Evolutionary conservation across 1,284 basidiomycete species (phyloP).

Genomic region (Cutaneotrichosporon curvatum): DNA sequence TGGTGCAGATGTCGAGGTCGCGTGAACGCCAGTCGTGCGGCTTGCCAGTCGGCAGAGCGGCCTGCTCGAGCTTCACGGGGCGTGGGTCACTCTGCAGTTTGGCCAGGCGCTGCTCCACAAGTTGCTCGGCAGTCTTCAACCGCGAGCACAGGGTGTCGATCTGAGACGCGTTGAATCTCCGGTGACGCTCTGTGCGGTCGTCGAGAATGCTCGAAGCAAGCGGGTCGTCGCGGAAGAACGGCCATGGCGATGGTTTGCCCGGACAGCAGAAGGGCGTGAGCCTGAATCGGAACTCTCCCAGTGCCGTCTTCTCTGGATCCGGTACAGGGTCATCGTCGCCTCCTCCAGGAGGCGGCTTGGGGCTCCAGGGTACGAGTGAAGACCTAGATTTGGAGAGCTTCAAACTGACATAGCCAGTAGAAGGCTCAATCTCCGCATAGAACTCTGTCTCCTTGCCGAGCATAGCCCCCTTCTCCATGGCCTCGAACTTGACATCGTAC

Average conservation of each 20-base stretch:
- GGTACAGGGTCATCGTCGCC: background rate
- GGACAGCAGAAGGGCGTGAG: conserved; percentile 30
- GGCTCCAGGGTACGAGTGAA: conserved; percentile 5
- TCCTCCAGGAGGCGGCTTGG: background rate
- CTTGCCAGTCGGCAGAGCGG: conserved; percentile 15
- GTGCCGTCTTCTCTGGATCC: background rate
- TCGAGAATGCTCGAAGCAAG: conserved; percentile 21
- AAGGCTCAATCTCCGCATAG: conserved; percentile 8
- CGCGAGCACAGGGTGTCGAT: conserved; percentile 18
- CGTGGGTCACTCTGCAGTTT: conserved; percentile 3
- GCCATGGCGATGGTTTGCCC: conserved; percentile 23
- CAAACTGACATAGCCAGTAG: conserved; percentile 12
- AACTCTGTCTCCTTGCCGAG: conserved; percentile 2
- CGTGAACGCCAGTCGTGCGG: conserved; percentile 23
- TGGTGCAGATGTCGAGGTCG: conserved; percentile 20
- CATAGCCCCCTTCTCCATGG: background rate
- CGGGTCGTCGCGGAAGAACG: conserved; percentile 30
- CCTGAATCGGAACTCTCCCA: conserved; percentile 10
- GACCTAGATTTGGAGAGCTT: background rate
- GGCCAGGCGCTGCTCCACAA: conserved; percentile 13
- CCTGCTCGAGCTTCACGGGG: conserved; percentile 8
- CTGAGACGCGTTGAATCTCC: conserved; percentile 21
- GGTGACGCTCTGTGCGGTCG: conserved; percentile 10
- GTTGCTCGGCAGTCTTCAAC: conserved; percentile 6
- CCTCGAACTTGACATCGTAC: conserved; percentile 3